These are phyloP conservation scores for Zalerion maritima DNA, from an alignment of 495 filamentous ascomycete species.

Conservation along the genomic window DNA sequence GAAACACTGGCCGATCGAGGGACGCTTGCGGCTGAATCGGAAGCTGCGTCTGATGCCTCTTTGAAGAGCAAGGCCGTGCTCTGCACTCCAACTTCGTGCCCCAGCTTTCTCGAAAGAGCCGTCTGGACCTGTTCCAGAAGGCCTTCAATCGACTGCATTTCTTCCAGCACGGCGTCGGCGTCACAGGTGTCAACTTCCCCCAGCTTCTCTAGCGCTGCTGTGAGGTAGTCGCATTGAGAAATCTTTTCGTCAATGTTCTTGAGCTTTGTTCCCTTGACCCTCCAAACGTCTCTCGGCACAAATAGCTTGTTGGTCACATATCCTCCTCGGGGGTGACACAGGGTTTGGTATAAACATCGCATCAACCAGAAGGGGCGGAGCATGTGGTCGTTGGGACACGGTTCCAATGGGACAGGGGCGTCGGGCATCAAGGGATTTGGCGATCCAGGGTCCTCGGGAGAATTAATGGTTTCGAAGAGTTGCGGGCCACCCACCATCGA, in stretches of 20 bases:
- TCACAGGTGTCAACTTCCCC: constrained; percentile 73
- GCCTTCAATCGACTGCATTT: constrained; percentile 85
- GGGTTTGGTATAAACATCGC: constrained; percentile 81
- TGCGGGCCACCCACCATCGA: constrained; percentile 53
- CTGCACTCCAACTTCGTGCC: constrained; percentile 76
- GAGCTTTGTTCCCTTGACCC: constrained; percentile 83
- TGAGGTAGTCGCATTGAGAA: constrained; percentile 80
- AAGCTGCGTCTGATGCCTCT: constrained; percentile 32
- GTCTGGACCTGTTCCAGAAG: constrained; percentile 76
- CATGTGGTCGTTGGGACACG: constrained; percentile 75
- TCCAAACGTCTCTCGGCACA: constrained; percentile 84
- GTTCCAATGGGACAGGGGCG: constrained; percentile 66
- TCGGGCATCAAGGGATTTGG: constrained; percentile 40
- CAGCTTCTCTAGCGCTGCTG: constrained; percentile 75
- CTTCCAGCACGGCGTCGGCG: constrained; percentile 79
- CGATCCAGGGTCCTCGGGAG: constrained; percentile 49
- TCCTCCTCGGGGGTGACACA: constrained; percentile 79
- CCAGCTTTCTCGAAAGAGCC: constrained; percentile 65
- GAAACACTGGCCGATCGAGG: constrained; percentile 41
- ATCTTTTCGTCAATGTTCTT: constrained; percentile 88
- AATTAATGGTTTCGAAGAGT: constrained; percentile 79
- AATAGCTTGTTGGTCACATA: constrained; percentile 86
- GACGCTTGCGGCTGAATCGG: constrained; percentile 18
- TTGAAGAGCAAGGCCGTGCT: constrained; percentile 53
- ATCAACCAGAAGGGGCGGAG: constrained; percentile 94